These are phyloP conservation scores for Papiliotrema fonsecae DNA, from an alignment of 1,284 basidiomycete genomes.

Conservation along the genomic window DNA sequence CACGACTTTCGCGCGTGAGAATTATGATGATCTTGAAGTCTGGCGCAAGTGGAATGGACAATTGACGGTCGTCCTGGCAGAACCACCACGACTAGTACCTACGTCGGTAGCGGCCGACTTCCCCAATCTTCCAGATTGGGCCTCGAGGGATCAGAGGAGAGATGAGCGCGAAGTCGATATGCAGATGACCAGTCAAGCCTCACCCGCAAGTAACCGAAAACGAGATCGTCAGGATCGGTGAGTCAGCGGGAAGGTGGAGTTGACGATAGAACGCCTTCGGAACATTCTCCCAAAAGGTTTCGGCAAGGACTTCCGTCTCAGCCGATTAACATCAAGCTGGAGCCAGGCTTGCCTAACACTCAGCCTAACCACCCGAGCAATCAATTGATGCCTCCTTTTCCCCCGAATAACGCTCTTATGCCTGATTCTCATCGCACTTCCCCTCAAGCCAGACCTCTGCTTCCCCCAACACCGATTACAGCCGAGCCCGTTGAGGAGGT, in stretches of 20 bases:
- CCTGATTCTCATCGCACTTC: neutral
- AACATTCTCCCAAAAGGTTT: neutral
- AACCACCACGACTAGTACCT: conserved; percentile 37
- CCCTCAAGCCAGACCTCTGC: neutral
- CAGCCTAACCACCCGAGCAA: neutral
- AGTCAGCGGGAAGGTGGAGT: neutral
- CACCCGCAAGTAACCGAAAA: neutral
- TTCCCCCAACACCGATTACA: conserved; percentile 27
- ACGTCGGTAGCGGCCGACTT: conserved; percentile 25
- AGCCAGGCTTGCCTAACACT: conserved; percentile 1
- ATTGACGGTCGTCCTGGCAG: conserved; percentile 35
- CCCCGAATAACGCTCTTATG: neutral
- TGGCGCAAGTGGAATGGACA: conserved; percentile 38
- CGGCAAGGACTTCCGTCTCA: no score
- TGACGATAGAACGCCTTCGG: neutral
- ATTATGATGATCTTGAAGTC: conserved; percentile 30
- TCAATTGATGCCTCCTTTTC: neutral
- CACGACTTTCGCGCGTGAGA: conserved; percentile 25
- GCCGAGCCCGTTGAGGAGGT: conserved; percentile 10
- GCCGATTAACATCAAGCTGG: neutral
- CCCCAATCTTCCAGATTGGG: conserved; percentile 39
- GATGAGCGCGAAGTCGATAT: conserved; percentile 4
- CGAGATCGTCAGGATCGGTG: neutral
- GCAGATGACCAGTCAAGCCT: neutral
- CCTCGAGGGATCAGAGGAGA: conserved; percentile 9